Percentiles rank a stretch among this genome's conserved stretches.
phyloP scores from a whole-genome alignment of 2,329 filamentous ascomycete species.

The Pseudogymnoascus sp. region DNA sequence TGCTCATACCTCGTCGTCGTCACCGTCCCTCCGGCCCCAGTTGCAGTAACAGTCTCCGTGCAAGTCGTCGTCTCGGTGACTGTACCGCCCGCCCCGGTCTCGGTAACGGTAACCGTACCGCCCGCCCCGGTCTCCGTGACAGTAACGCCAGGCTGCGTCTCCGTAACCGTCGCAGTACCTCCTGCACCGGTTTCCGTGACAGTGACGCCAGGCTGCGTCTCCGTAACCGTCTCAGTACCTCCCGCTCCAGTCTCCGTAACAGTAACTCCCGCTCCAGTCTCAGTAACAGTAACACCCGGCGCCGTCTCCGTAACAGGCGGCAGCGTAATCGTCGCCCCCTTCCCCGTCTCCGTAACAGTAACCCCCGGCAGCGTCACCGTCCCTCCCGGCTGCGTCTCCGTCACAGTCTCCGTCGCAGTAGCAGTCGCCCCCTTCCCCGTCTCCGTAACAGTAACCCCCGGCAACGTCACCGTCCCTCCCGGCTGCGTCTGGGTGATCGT shows the following conservation, averaged over 20 bases:
- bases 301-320: not conserved
- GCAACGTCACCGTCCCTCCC: not conserved
- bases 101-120: not conserved
- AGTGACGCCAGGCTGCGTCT: constrained; percentile 2
- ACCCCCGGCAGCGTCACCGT: not conserved
- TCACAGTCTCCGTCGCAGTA: too few relatives aligned
- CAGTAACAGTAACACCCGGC: not conserved
- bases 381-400: too few relatives aligned
- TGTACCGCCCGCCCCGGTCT: not conserved
- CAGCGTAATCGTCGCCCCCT: not conserved
- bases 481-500: not conserved
- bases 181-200: not conserved
- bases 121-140: constrained; percentile 10
- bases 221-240: constrained; percentile 13
- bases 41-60: not conserved
- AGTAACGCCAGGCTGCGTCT: too few relatives aligned
- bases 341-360: not conserved
- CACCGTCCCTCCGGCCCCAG: not conserved
- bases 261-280: not conserved
- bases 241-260: not conserved
- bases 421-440: not conserved
- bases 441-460: not conserved
- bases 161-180: constrained; percentile 13
- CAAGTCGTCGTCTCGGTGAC: not conserved
- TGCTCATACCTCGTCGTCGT: too few relatives aligned